Base-by-base conservation (phyloP, 148 eudicot genomes). In the Suaeda aralocaspica region DNA sequence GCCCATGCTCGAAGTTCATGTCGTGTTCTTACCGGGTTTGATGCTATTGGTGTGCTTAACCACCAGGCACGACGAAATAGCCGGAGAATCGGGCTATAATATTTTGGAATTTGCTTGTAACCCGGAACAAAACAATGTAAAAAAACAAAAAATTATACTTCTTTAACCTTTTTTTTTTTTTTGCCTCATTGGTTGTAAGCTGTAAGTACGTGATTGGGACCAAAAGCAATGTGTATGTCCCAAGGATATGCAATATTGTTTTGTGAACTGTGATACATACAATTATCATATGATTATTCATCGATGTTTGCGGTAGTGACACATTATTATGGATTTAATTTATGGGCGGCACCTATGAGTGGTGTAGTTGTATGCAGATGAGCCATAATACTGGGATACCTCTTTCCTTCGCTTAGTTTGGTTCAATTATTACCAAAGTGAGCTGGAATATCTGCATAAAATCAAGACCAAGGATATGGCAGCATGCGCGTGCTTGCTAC, bases 1-100 rank as follows among this genome's bases (percentile, higher is more conserved):
- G 59, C 81, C 7, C 81, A 78, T n/a, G 81, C 81, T 41, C 81
- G 77, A 22, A 68, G 34, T 30, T 73, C 77, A 19, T 78, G 70
- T n/a, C 74, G 70, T 2, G 61, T 74, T 28, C 48, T 78, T n/a
- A 52, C 73, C 18, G 72, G 76, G 8, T 55, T 51, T 14, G 80
- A 77, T 42, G 72, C 76, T 18, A 71, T 72, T 18, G 58, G 64
- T 4, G 64, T 69, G 0, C 52, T 72, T 18, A 55, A 77, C 41
- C 65, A 76, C 44, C 77, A 67, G 5, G 22, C 69, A 7, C 72
- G 70, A 7, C 73, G 80, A 67, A 73, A 26, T 24, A 56, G 45
- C 46, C 59, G 60, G 21, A 78, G 65, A 55, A 31, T 72, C 11
- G 66, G 74, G 8, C 8, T 36, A 8, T 36, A 36, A 36, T 36